Evolutionary conservation across 2,329 filamentous ascomycete genomes (phyloP).

Genomic region (Cladosporium halotolerans): DNA sequence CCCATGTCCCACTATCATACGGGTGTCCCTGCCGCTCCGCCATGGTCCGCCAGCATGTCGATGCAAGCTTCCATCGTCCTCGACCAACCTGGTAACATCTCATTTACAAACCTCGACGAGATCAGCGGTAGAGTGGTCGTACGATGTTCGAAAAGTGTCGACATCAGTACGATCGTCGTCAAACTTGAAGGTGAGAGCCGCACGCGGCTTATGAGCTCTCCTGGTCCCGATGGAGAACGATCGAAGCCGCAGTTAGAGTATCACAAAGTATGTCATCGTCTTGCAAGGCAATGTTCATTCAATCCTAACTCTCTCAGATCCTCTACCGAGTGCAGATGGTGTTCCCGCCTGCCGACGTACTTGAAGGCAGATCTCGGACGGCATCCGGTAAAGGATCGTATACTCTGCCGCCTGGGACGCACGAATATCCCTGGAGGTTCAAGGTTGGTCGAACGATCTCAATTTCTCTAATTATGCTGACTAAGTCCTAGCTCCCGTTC

Average conservation of each 20-base stretch:
- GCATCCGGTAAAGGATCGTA: constrained; percentile 40
- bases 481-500: constrained; percentile 38
- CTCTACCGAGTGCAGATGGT: constrained; percentile 67
- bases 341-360: constrained; percentile 54
- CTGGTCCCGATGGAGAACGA: constrained; percentile 36
- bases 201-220: constrained; percentile 53
- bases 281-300: neutral
- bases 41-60: constrained; percentile 10
- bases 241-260: constrained; percentile 44
- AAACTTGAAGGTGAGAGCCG: constrained; percentile 77
- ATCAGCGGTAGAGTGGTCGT: constrained; percentile 54
- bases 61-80: constrained; percentile 28
- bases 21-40: neutral
- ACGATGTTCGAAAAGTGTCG: constrained; percentile 38
- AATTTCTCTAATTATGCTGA: neutral
- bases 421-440: constrained; percentile 73
- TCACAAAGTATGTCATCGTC: constrained; percentile 39
- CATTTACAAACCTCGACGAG: constrained; percentile 65
- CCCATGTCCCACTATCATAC: constrained; percentile 5
- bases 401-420: constrained; percentile 61
- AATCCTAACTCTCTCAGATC: constrained; percentile 47
- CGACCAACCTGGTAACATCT: constrained; percentile 25
- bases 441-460: constrained; percentile 44
- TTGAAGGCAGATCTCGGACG: constrained; percentile 25
- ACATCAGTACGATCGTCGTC: constrained; percentile 57